These are phyloP conservation scores for Boletellus deceptivus DNA, from an alignment of 1,284 basidiomycete genomes.

Conservation along the genomic window DNA sequence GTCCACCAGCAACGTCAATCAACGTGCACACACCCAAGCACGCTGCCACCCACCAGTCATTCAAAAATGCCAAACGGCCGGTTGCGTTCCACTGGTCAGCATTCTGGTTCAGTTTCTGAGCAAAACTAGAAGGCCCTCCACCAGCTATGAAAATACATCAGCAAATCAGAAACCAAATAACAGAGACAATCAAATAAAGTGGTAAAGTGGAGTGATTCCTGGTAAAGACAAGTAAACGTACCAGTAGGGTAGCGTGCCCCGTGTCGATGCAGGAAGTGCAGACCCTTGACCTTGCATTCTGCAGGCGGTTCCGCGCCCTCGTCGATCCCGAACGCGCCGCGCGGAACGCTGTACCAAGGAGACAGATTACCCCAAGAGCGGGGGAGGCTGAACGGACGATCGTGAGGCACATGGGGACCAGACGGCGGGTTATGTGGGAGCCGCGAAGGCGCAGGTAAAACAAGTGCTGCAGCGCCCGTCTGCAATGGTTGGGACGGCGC, in stretches of 20 bases:
- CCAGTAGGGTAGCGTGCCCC: constrained; percentile 80
- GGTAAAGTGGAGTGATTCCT: neutral
- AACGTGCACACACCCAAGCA: neutral
- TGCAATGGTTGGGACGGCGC: constrained; percentile 61
- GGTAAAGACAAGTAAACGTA: constrained; percentile 8
- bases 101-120: constrained; percentile 52
- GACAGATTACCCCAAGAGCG: constrained; percentile 81
- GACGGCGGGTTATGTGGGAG: constrained; percentile 14
- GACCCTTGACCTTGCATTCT: constrained; percentile 65
- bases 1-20: neutral
- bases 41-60: constrained; percentile 57
- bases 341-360: constrained; percentile 80
- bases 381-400: constrained; percentile 57
- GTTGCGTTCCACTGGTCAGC: constrained; percentile 59
- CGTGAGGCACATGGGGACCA: constrained; percentile 10
- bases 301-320: constrained; percentile 69
- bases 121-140: constrained; percentile 66
- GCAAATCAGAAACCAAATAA: no score
- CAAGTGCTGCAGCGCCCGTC: constrained; percentile 64
- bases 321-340: constrained; percentile 67
- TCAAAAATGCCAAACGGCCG: constrained; percentile 70
- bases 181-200: no score
- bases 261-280: constrained; percentile 78
- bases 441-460: constrained; percentile 40
- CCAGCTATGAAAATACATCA: constrained; percentile 39